Percentiles rank a stretch among this genome's conserved stretches.
phyloP scores from a whole-genome alignment of 805 yeast genomes.

The Metschnikowia similis region DNA sequence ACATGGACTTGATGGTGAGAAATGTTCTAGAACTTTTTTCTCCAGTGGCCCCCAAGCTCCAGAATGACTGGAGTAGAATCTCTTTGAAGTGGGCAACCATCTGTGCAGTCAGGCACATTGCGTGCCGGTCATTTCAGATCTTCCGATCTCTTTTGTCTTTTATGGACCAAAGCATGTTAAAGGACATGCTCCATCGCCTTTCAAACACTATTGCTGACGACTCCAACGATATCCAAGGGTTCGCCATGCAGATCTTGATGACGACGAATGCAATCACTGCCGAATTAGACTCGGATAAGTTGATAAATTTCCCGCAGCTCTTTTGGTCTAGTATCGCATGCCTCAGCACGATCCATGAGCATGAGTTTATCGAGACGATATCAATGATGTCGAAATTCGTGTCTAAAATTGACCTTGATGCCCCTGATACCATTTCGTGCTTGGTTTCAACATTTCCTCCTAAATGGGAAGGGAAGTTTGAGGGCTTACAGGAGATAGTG shows the following conservation, averaged over 20 bases:
- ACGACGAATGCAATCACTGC: slow-evolving; percentile 90
- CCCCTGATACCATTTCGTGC: slow-evolving; percentile 80
- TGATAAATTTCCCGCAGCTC: slow-evolving; percentile 85
- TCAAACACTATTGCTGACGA: slow-evolving; percentile 92
- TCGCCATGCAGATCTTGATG: slow-evolving; percentile 95
- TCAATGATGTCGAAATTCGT: slow-evolving; percentile 79
- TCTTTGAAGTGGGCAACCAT: slow-evolving; percentile 94
- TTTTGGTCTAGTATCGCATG: slow-evolving; percentile 97
- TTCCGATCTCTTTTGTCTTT: slow-evolving; percentile 80
- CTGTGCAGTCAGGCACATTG: slow-evolving; percentile 94
- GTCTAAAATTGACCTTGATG: slow-evolving; percentile 79
- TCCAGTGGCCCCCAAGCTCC: slow-evolving; percentile 48
- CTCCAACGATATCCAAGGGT: slow-evolving; percentile 87
- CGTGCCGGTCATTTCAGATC: slow-evolving; percentile 92
- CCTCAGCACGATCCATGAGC: slow-evolving; percentile 83
- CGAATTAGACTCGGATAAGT: slow-evolving; percentile 69
- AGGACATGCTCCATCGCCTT: slow-evolving; percentile 89
- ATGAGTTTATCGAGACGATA: slow-evolving; percentile 83
- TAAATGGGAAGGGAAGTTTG: slow-evolving; percentile 92
- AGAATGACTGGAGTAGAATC: slow-evolving; percentile 78
- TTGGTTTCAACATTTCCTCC: slow-evolving; percentile 85
- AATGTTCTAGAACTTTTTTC: slow-evolving; percentile 56
- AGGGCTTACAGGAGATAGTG: slow-evolving; percentile 77
- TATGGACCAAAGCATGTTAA: slow-evolving; percentile 81
- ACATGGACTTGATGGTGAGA: slow-evolving; percentile 73